Conservation (phyloP, 176 grass and related monocot genomes). For the Paspalum notatum region DNA sequence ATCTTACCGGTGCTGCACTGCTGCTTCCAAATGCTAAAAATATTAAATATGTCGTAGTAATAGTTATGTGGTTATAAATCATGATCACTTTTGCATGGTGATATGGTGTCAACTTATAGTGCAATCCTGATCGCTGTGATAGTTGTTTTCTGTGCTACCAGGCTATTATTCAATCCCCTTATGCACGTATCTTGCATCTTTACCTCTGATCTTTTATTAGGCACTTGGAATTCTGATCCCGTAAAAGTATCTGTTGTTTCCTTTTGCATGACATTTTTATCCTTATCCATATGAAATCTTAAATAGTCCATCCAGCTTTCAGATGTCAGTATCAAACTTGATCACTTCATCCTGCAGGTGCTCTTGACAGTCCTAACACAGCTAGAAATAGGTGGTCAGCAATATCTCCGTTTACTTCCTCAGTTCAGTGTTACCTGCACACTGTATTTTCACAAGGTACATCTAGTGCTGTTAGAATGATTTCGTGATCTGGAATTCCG, state of each 20-base stretch:
- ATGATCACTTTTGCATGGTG: neutral
- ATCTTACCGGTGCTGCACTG: neutral
- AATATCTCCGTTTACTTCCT: conserved; percentile 86
- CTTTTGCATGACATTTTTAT: neutral
- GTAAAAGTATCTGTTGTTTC: neutral
- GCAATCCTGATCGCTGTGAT: conserved; percentile 5
- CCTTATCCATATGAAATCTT: conserved; percentile 15
- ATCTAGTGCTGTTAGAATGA: conserved; percentile 2
- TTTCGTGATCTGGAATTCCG: conserved; percentile 26
- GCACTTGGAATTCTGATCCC: conserved; percentile 12
- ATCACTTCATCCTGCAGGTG: conserved; percentile 55
- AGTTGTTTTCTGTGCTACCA: neutral
- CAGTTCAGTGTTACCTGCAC: conserved; percentile 86
- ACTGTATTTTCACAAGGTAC: conserved; percentile 93
- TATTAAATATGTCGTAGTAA: neutral
- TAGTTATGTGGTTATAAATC: neutral
- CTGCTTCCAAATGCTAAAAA: conserved; percentile 1
- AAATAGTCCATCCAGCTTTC: conserved; percentile 10
- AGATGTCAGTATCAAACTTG: conserved; percentile 30
- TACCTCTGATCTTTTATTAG: conserved; percentile 27
- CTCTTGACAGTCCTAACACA: conserved; percentile 88
- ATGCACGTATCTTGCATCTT: conserved; percentile 5
- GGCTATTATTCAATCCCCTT: neutral
- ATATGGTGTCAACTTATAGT: neutral
- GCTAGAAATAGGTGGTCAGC: conserved; percentile 87